Base-by-base conservation (phyloP, 495 filamentous ascomycete species). In the Tirmania nivea region DNA sequence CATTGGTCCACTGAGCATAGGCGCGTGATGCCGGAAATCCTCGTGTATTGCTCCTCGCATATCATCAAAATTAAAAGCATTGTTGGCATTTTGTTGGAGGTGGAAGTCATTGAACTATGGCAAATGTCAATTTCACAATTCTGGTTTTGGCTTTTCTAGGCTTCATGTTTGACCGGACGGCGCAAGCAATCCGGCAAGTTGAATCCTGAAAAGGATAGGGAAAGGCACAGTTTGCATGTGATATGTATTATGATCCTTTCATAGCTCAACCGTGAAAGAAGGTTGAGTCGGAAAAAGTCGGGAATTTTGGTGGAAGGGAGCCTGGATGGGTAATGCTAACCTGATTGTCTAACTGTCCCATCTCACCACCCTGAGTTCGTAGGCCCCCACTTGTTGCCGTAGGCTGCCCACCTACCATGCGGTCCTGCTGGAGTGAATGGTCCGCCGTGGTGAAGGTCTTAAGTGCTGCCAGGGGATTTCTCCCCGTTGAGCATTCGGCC, bases 401-500 rank as follows among this genome's bases (percentile, higher is more conserved):
- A 1, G 81, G 77, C 31, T 79, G 78, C 52, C 79, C 70, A 58
- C 84, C 83, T 36, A 80, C 79, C 55, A 95, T 71, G 39, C 90
- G 73, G 68, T 97, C 90, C 59, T 86, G 75, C 66, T 95, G 89
- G 52, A 94, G 74, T 31, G 82, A 86, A 70, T 88, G 94, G 71
- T 96, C 90, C 70, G 94, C 84, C 61, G 86, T 80, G 52, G 87
- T 83, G 65, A 93, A 85, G 66, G 96, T 97, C 34, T 84, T 81
- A 66, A 97, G 93, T 75, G 95, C 92, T 61, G 82, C 86, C 55
- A 97, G 80, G 53, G 92, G 92, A 68, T 96, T 97, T 62, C 80
- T 86, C 52, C 84, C 87, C 45, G 90, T 94, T 49, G 90, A 96
- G 73, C 90, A 97, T 69, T 96, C 90, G 59, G 87, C 84, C 59